phyloP scores from a whole-genome alignment of 495 filamentous ascomycete species.

The Tuber indicum region DNA sequence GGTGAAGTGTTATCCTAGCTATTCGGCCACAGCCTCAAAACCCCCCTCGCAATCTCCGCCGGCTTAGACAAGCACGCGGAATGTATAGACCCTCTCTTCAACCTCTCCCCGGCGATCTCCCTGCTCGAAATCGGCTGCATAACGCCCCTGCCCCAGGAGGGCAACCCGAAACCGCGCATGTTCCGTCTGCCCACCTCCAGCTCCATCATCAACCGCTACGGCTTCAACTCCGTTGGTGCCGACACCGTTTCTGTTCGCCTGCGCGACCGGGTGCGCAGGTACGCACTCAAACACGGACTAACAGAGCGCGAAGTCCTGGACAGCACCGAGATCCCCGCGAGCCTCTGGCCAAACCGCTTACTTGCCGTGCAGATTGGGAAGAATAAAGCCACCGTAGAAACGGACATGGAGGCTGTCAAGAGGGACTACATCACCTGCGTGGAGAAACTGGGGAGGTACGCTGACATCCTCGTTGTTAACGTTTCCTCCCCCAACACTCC shows the following conservation, averaged over 20 bases:
- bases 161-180: conserved; percentile 79
- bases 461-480: conserved; percentile 92
- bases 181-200: conserved; percentile 76
- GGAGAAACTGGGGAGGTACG: conserved; percentile 69
- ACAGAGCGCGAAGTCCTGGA: conserved; percentile 67
- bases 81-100: conserved; percentile 73
- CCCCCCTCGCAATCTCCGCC: conserved; percentile 85
- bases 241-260: conserved; percentile 75
- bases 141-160: conserved; percentile 75
- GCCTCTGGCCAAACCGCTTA: conserved; percentile 63
- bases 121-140: conserved; percentile 82
- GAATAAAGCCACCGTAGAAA: conserved; percentile 81
- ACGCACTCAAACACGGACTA: conserved; percentile 62
- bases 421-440: conserved; percentile 84
- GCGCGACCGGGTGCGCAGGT: conserved; percentile 67
- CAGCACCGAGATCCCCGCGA: conserved; percentile 64
- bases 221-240: conserved; percentile 83
- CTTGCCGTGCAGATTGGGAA: conserved; percentile 96
- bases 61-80: conserved; percentile 92
- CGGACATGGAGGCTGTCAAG: conserved; percentile 74
- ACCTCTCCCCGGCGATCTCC: conserved; percentile 63
- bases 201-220: conserved; percentile 90
- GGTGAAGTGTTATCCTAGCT: conserved; percentile 49
- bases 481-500: conserved; percentile 95
- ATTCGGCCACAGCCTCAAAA: conserved; percentile 69